phyloP scores from a whole-genome alignment of 2,329 filamentous ascomycete species.

The Diaporthe humulicola region DNA sequence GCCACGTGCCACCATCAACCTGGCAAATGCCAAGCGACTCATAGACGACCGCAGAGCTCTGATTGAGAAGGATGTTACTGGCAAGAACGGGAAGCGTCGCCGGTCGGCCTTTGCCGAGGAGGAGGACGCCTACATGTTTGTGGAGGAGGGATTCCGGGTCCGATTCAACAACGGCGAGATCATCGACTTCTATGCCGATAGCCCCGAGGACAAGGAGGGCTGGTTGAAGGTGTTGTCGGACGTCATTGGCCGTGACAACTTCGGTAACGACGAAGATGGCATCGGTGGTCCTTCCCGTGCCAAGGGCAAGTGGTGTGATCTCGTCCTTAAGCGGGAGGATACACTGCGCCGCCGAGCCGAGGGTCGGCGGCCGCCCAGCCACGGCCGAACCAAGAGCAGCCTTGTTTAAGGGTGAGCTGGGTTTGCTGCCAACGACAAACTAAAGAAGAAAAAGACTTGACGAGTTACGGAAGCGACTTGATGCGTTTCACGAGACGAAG shows the following conservation, averaged over 20 bases:
- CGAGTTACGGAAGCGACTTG: conserved; percentile 24
- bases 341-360: conserved; percentile 68
- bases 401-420: conserved; percentile 36
- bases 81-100: conserved; percentile 82
- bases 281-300: conserved; percentile 52
- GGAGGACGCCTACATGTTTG: conserved; percentile 99
- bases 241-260: conserved; percentile 69
- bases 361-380: conserved; percentile 58
- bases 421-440: conserved; percentile 11
- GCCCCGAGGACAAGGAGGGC: conserved; percentile 85
- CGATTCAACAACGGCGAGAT: conserved; percentile 98
- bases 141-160: conserved; percentile 98
- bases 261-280: conserved; percentile 61
- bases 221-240: conserved; percentile 94
- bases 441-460: conserved; percentile 37
- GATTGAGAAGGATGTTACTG: conserved; percentile 84
- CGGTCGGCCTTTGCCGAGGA: conserved; percentile 98
- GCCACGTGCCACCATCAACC: conserved; percentile 95
- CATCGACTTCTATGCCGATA: conserved; percentile 98
- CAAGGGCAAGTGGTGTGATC: conserved; percentile 75
- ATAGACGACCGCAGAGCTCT: conserved; percentile 92
- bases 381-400: conserved; percentile 70
- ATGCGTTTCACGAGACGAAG: conserved; percentile 17
- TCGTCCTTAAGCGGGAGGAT: conserved; percentile 75
- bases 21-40: conserved; percentile 90